Base-by-base conservation (phyloP, 2,329 filamentous ascomycete genomes). In the Nothophaeocryptopus gaeumannii region DNA sequence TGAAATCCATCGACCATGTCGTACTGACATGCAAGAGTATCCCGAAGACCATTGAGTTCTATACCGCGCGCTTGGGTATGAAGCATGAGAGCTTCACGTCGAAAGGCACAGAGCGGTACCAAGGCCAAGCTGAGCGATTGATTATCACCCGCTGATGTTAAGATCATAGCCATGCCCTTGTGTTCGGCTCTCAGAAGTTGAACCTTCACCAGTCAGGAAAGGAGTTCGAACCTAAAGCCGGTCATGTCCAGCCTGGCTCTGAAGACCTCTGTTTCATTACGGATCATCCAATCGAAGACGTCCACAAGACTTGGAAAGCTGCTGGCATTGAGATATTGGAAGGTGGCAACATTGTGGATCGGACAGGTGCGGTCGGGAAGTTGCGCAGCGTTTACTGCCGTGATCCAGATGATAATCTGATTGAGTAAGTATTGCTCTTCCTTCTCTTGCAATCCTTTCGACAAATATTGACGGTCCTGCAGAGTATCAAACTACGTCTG, bases 191-290 rank as follows among this genome's bases (percentile, higher is more conserved):
- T 1, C 79, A 82, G 53, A 84, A 84, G 65, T 79, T 84, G 50
- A 84, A 84, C 52, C 72, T 85, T 2, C 81, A 84, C 59, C 71
- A 52, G 31, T 53, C 48, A 13, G 80, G 80, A 5, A 74, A 72
- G 11, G 80, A 84, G 51, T 83, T 83, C 55, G 78, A 81, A 51
- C 81, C 81, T 2, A 83, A 82, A 60, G 81, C 81, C 0, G 61
- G 62, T 3, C 71, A 66, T 9, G 79, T 79, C 0, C 69, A 77
- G 45, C 77, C 78, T 0, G 82, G 82, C 0, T 81, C 77, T 9
- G 80, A 75, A 9, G 81, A 84, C 61, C 51, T 84, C 31, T 84
- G 81, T 59, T 84, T 84, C 47, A 61, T 84, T 26, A 74, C 81
- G 0, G 68, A 79, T 5, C 72, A 77, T 8, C 68, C 73, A 5